Evolutionary conservation across 2,329 filamentous ascomycete species (phyloP), one percentile per base, ranked within the genome.

Genomic region (Colletotrichum simmondsii): DNA sequence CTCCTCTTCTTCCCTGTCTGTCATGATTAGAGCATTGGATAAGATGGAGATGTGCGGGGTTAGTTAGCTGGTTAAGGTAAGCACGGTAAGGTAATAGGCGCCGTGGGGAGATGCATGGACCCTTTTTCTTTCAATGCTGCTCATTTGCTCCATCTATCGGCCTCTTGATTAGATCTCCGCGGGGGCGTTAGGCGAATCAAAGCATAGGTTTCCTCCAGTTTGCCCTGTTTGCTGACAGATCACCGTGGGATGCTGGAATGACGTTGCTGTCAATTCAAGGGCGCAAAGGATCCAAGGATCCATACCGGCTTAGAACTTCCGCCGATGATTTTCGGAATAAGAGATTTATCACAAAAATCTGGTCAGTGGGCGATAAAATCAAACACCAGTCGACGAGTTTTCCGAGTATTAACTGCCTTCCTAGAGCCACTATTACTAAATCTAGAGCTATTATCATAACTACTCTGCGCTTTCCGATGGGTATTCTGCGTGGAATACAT

Each of bases 31-130:
- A 52, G 19, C 26, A 52, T 28, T 7, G 37, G 2, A 16, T 35
- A 37, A 5, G 37, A 49, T 16, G 60, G 24, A 63, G 46, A 24
- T 35, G 28, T 63, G 60, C 60, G 60, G 60, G 60, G 60, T 59
- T 26, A 24, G 32, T 16, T 19, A 24, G 22, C 37, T 26, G 19
- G 26, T n/a, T 46, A 30, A 52, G 59, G 37, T 62, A 49, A 42
- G 37, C 37, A 42, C 37, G 37, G 16, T 42, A 42, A 42, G 59
- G 46, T 52, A 52, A 30, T 26, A 63, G 49, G 19, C 42, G 42
- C 42, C 42, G 42, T 11, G 42, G 16, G 8, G 42, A 49, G 10
- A 49, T 49, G 42, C 19, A 49, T 49, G 19, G 42, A 49, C 42
- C 42, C 42, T 49, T 49, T 49, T 49, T 10, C 19, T 49, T 22